Percentiles rank a stretch among this genome's conserved stretches.
Conservation (phyloP, 2,329 filamentous ascomycete genomes). For the Trichophyton simii region DNA sequence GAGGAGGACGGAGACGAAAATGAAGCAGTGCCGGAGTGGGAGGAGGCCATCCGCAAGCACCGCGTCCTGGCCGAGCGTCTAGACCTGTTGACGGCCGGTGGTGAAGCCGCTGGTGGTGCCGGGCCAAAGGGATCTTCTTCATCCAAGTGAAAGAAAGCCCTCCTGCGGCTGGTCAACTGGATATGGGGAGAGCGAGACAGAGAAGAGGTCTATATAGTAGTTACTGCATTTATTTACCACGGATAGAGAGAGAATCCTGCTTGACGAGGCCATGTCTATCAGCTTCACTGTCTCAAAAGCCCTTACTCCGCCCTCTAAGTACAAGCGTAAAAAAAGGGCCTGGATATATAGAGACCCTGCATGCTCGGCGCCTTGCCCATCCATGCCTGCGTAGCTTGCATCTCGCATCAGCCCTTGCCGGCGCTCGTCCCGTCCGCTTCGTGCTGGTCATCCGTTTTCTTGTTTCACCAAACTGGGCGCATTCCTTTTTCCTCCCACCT, state of each 20-base stretch:
- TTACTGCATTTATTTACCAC: too few species aligned
- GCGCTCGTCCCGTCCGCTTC: not conserved
- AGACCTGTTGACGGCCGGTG: conserved; percentile 28
- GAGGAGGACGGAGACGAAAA: conserved; percentile 27
- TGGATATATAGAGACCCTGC: too few species aligned
- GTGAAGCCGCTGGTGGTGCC: not conserved
- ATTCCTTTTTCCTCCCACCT: not conserved
- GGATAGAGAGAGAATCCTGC: not conserved
- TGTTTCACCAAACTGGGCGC: conserved; percentile 5
- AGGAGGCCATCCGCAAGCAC: conserved; percentile 78
- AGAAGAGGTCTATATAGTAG: too few species aligned
- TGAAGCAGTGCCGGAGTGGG: conserved; percentile 54
- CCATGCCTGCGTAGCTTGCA: too few species aligned
- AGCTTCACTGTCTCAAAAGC: not conserved
- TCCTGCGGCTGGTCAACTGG: not conserved
- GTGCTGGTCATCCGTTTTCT: conserved; percentile 6
- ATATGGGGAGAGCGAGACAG: not conserved
- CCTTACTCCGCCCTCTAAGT: too few species aligned
- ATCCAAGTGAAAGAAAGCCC: not conserved
- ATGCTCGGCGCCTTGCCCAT: too few species aligned
- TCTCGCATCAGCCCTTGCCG: not conserved
- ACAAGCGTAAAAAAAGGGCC: too few species aligned
- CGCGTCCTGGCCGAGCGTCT: conserved; percentile 63
- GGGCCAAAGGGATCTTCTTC: not conserved
- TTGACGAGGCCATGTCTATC: not conserved